These are phyloP conservation scores for Cladophialophora psammophila DNA, from an alignment of 2,329 filamentous ascomycete genomes.

Conservation along the genomic window DNA sequence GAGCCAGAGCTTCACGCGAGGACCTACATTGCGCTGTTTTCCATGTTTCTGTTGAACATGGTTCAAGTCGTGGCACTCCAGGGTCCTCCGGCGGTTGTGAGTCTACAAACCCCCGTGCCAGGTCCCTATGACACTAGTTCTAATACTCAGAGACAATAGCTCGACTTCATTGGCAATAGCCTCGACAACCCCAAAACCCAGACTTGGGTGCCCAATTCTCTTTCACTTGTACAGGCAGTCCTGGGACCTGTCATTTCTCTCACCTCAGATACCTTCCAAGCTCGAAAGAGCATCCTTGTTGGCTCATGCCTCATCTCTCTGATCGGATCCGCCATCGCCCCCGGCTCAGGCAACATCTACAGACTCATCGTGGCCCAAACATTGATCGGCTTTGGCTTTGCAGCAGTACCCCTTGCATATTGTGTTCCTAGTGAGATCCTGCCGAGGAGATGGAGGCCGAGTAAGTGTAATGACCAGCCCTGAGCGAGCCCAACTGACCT, in stretches of 20 bases:
- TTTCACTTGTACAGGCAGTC: constrained; percentile 38
- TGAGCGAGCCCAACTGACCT: not conserved
- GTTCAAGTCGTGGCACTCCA: constrained; percentile 36
- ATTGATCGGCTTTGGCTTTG: constrained; percentile 37
- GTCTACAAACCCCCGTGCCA: constrained; percentile 3
- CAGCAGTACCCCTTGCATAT: constrained; percentile 36
- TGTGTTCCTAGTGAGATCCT: constrained; percentile 37
- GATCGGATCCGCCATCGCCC: constrained; percentile 35
- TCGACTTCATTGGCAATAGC: constrained; percentile 30
- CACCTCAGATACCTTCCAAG: constrained; percentile 38
- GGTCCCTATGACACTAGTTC: not conserved
- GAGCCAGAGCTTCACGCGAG: constrained; percentile 37
- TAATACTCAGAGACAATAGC: constrained; percentile 17
- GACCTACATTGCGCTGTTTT: constrained; percentile 34
- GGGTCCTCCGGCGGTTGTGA: constrained; percentile 37
- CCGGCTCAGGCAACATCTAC: constrained; percentile 33
- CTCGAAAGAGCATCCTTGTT: constrained; percentile 35
- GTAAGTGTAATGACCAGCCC: constrained; percentile 23
- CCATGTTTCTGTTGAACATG: constrained; percentile 37
- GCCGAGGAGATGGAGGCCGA: constrained; percentile 37
- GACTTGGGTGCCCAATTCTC: constrained; percentile 36
- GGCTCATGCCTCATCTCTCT: constrained; percentile 30
- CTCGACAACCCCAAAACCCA: constrained; percentile 31
- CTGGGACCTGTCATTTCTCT: constrained; percentile 35
- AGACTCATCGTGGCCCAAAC: constrained; percentile 36